These are phyloP conservation scores for Setaria italica DNA, from an alignment of 202 grass and related monocot genomes.

Conservation along the genomic window DNA sequence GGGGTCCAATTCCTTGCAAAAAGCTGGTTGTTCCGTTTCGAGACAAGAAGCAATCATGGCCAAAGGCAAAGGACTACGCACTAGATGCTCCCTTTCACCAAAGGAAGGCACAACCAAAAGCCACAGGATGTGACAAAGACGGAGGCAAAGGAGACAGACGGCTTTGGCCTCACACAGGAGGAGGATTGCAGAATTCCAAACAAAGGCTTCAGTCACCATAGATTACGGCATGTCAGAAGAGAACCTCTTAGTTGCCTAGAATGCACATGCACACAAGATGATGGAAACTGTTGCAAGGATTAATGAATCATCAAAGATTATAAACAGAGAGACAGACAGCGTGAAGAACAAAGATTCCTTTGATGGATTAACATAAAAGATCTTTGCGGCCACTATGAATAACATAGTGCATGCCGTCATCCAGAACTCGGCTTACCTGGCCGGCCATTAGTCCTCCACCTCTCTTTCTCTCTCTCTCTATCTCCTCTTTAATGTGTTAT, in stretches of 20 bases:
- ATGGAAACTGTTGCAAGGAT: background rate
- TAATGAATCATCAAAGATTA: background rate
- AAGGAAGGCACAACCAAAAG: slow-evolving; percentile 60
- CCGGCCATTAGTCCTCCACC: slow-evolving; percentile 22
- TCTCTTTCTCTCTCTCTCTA: background rate
- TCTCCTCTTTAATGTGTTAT: background rate
- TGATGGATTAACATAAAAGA: background rate
- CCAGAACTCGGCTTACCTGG: background rate
- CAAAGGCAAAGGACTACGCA: slow-evolving; percentile 40
- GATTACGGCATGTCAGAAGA: background rate
- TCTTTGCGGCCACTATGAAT: slow-evolving; percentile 14
- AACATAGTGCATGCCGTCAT: background rate
- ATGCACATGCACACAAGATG: background rate
- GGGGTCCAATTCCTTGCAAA: slow-evolving; percentile 32
- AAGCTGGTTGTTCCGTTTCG: slow-evolving; percentile 45
- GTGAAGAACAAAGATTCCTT: slow-evolving; percentile 1
- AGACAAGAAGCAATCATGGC: slow-evolving; percentile 46
- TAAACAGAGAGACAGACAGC: background rate
- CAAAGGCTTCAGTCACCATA: slow-evolving; percentile 15
- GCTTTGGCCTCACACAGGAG: slow-evolving; percentile 14
- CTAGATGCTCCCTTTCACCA: slow-evolving; percentile 65
- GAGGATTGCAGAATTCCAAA: slow-evolving; percentile 23
- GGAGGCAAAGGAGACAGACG: background rate
- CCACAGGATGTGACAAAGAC: slow-evolving; percentile 42
- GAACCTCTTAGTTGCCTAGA: background rate